Percentiles rank a stretch among this genome's conserved stretches.
phyloP scores from a whole-genome alignment of 306 rosid species.

The Prunus fruticosa region DNA sequence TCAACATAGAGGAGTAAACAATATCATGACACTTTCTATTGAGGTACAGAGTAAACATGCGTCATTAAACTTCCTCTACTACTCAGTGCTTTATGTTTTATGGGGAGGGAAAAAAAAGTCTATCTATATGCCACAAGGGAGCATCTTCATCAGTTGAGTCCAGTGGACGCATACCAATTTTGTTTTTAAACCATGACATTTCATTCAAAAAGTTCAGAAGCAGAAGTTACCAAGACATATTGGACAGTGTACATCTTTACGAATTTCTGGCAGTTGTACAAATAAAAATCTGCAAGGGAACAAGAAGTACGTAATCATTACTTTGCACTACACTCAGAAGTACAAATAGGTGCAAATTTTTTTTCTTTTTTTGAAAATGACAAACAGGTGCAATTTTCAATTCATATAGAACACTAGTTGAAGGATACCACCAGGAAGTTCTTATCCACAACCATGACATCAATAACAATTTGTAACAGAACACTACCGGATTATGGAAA shows the following conservation, averaged over 20 bases:
- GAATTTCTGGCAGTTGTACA: slow-evolving; percentile 61
- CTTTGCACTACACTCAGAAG: neutral
- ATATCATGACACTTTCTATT: no score
- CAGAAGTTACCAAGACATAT: slow-evolving; percentile 83
- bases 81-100: neutral
- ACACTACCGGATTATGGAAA: neutral
- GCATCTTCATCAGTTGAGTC: slow-evolving; percentile 2
- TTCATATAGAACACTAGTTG: neutral
- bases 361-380: no score
- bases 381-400: neutral
- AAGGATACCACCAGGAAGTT: neutral
- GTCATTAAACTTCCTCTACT: no score
- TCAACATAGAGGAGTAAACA: no score
- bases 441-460: no score
- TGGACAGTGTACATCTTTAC: slow-evolving; percentile 93
- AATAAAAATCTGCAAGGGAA: slow-evolving; percentile 55
- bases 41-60: no score
- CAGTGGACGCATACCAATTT: neutral
- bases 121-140: neutral
- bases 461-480: neutral
- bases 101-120: neutral
- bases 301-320: slow-evolving; percentile 20
- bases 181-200: neutral
- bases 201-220: slow-evolving; percentile 15
- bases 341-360: neutral